phyloP scores from a whole-genome alignment of 2,329 filamentous ascomycete species.

The Kalaharituber pfeilii region DNA sequence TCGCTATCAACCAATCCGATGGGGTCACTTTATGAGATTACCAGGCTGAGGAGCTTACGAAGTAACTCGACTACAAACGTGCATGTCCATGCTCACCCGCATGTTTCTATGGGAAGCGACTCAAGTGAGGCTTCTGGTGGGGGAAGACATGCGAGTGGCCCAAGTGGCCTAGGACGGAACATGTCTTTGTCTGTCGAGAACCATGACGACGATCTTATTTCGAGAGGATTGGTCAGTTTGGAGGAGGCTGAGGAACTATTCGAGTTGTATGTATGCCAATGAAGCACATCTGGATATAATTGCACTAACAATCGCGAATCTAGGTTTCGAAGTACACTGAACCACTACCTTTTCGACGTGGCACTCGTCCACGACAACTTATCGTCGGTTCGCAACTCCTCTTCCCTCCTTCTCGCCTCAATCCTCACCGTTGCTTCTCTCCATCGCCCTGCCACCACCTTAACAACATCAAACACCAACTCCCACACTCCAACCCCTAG shows the following conservation, averaged over 20 bases:
- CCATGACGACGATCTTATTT: constrained; percentile 35
- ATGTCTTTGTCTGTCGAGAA: constrained; percentile 26
- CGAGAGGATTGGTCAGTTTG: constrained; percentile 32
- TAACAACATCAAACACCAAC: constrained; percentile 34
- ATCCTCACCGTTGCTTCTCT: constrained; percentile 43
- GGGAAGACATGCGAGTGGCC: not conserved
- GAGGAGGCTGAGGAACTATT: constrained; percentile 36
- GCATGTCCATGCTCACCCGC: not conserved
- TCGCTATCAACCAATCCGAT: constrained; percentile 35
- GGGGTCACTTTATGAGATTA: constrained; percentile 39
- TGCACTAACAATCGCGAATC: constrained; percentile 11
- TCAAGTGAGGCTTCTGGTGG: not conserved
- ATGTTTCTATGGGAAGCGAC: not conserved
- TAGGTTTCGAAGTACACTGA: constrained; percentile 33
- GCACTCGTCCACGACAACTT: constrained; percentile 35
- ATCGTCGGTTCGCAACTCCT: constrained; percentile 37
- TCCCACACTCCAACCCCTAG: constrained; percentile 29
- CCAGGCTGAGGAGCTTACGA: constrained; percentile 31
- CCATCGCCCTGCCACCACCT: constrained; percentile 32
- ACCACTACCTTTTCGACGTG: constrained; percentile 37
- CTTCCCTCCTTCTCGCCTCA: constrained; percentile 38
- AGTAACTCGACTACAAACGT: constrained; percentile 24
- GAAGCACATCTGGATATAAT: not conserved
- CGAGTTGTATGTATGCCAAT: constrained; percentile 22
- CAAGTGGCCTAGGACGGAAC: not conserved